phyloP scores from a whole-genome alignment of 148 eudicot species.

The Arbutus unedo region DNA sequence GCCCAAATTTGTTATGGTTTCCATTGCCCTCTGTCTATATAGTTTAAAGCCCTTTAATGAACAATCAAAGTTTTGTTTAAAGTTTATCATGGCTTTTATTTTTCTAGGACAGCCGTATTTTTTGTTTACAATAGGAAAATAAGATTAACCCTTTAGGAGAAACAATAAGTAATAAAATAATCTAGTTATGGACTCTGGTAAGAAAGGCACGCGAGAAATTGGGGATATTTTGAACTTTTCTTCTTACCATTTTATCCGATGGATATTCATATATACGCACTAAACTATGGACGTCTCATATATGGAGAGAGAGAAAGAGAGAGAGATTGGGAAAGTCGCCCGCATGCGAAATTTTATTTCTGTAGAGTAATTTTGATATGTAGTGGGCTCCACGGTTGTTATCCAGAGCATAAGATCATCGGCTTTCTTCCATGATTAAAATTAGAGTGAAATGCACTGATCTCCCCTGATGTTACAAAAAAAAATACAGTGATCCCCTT shows the following conservation, averaged over 20 bases:
- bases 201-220: neutral
- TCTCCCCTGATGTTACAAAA: no score
- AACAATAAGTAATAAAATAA: neutral
- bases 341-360: neutral
- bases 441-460: no score
- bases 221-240: neutral
- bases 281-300: no score
- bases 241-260: neutral
- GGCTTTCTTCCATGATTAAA: no score
- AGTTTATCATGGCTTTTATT: neutral
- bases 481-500: no score
- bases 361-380: neutral
- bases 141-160: neutral
- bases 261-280: no score
- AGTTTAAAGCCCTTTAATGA: neutral
- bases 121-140: neutral
- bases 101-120: neutral
- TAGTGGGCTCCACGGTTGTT: neutral
- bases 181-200: neutral
- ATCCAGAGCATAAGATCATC: neutral
- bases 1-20: neutral
- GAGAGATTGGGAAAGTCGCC: neutral
- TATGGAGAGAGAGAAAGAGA: neutral
- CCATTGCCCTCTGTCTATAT: neutral
- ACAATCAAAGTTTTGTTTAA: conserved; percentile 2